phyloP scores from a whole-genome alignment of 2,329 filamentous ascomycete genomes.

The Neospermospora avenae region DNA sequence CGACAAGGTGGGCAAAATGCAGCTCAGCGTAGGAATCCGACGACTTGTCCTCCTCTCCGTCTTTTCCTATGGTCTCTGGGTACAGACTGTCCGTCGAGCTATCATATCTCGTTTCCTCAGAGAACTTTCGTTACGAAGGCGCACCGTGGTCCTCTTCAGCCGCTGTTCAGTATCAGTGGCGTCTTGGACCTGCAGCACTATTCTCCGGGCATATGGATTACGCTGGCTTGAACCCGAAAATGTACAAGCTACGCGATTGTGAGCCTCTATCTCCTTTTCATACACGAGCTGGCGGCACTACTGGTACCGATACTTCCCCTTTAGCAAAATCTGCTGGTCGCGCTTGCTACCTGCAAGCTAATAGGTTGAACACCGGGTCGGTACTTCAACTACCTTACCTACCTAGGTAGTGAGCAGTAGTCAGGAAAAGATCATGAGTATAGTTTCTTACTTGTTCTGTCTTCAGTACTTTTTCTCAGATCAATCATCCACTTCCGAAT shows the following conservation, averaged over 20 bases:
- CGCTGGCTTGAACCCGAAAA: not conserved
- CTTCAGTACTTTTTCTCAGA: not conserved
- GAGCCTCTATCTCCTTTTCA: not conserved
- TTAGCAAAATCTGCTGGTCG: constrained; percentile 1
- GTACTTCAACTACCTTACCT: not conserved
- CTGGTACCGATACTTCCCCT: too few relatives aligned
- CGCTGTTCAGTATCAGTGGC: not conserved
- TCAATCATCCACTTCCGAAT: not conserved
- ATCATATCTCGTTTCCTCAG: too few relatives aligned
- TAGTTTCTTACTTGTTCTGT: not conserved
- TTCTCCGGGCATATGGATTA: not conserved
- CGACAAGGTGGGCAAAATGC: not conserved
- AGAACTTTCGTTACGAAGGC: not conserved
- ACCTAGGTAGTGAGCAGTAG: too few relatives aligned
- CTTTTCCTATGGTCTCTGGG: not conserved
- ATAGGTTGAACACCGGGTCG: too few relatives aligned
- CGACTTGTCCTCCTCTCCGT: not conserved
- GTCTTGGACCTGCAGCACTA: constrained; percentile 1
- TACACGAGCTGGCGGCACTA: constrained; percentile 3
- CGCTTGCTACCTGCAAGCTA: not conserved
- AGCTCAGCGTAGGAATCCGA: not conserved
- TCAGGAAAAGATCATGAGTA: not conserved
- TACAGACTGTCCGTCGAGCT: too few relatives aligned
- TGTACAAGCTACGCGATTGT: constrained; percentile 2
- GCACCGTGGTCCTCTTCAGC: not conserved